Conservation (phyloP, 192 early-diverging fungal genomes). For the Diversispora epigaea region DNA sequence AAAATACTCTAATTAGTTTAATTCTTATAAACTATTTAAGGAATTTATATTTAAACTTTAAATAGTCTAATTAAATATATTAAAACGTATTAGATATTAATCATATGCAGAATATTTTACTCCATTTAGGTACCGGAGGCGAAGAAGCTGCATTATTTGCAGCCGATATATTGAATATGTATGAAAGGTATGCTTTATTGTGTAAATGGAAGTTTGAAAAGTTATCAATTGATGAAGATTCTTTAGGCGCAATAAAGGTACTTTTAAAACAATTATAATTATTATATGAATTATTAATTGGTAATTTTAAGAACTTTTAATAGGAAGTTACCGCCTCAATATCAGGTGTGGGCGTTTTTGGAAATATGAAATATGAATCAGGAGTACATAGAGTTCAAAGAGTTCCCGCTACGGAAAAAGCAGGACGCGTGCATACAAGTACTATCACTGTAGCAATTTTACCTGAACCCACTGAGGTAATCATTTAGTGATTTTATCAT, state of each 20-base stretch:
- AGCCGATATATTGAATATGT: constrained; percentile 71
- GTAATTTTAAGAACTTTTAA: background rate
- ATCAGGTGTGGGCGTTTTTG: constrained; percentile 70
- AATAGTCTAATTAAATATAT: background rate
- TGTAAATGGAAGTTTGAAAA: constrained; percentile 66
- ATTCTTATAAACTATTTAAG: no score
- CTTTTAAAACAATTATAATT: background rate
- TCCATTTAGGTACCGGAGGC: constrained; percentile 58
- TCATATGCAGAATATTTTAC: no score
- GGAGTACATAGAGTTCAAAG: constrained; percentile 84
- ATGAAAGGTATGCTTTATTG: constrained; percentile 63
- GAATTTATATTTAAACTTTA: no score
- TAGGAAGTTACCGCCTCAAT: constrained; percentile 67
- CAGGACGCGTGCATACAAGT: constrained; percentile 76
- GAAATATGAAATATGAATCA: constrained; percentile 74
- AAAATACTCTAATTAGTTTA: background rate
- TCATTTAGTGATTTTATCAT: background rate
- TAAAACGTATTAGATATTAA: background rate
- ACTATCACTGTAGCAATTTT: constrained; percentile 79
- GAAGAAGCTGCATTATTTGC: constrained; percentile 77
- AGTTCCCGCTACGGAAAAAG: constrained; percentile 74
- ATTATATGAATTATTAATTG: background rate
- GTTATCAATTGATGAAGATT: constrained; percentile 50
- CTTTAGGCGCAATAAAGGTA: constrained; percentile 53
- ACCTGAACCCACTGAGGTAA: constrained; percentile 67